These are phyloP conservation scores for Hansfordia pulvinata DNA, from an alignment of 2,329 filamentous ascomycete genomes.

Conservation along the genomic window DNA sequence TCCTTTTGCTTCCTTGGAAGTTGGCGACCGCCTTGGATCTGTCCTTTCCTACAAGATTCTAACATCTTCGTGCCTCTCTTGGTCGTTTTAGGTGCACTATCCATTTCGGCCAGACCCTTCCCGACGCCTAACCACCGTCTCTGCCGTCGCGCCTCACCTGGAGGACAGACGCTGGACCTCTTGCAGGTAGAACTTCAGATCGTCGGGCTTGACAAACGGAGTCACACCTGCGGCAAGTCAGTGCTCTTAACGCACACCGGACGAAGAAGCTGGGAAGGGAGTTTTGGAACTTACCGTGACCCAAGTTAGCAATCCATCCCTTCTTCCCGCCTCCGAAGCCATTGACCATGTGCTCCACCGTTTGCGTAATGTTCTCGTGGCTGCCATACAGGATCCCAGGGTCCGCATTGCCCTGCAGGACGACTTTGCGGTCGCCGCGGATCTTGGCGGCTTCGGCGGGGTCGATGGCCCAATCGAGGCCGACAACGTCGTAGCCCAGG, in stretches of 20 bases:
- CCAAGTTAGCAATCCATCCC: constrained; percentile 94
- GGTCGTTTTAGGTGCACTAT: constrained; percentile 10
- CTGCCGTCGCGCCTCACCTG: constrained; percentile 10
- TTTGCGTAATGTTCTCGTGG: constrained; percentile 64
- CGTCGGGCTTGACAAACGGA: constrained; percentile 84
- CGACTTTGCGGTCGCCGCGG: constrained; percentile 59
- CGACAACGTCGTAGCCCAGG: constrained; percentile 84
- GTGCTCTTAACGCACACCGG: not conserved
- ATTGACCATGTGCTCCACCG: constrained; percentile 73
- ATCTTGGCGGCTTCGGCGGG: constrained; percentile 71
- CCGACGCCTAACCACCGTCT: constrained; percentile 4
- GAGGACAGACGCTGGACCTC: constrained; percentile 68
- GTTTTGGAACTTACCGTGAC: constrained; percentile 56
- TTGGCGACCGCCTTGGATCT: not conserved
- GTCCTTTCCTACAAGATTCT: not conserved
- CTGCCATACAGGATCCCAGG: constrained; percentile 86
- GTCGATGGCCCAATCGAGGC: constrained; percentile 89
- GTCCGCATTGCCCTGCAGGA: constrained; percentile 91
- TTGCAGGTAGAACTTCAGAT: constrained; percentile 85
- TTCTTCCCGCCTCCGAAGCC: constrained; percentile 68
- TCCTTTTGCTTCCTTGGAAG: too few relatives aligned
- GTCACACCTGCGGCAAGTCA: constrained; percentile 57
- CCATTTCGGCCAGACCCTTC: constrained; percentile 13
- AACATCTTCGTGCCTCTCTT: not conserved
- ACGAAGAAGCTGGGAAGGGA: not conserved